Percentiles rank a stretch among this genome's conserved stretches.
Evolutionary conservation across 1,284 basidiomycete species (phyloP).

Genomic region (Amylostereum areolatum): DNA sequence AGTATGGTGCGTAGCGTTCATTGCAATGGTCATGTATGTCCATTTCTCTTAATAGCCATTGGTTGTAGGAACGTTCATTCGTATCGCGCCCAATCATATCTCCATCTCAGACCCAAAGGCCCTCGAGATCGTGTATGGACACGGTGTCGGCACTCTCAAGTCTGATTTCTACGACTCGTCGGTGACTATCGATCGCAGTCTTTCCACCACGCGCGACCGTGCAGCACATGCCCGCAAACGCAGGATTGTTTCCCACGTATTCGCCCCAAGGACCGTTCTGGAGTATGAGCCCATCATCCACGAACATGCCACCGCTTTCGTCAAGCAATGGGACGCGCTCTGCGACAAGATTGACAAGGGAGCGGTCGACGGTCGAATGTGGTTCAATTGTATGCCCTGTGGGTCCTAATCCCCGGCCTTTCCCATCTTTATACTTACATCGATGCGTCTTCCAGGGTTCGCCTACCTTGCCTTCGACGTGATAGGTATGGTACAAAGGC

Average conservation of each 20-base stretch:
- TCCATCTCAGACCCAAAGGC: conserved; percentile 42
- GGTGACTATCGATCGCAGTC: conserved; percentile 24
- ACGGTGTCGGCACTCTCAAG: conserved; percentile 29
- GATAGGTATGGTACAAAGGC: conserved; percentile 40
- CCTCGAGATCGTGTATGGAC: conserved; percentile 33
- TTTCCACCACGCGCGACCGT: conserved; percentile 44
- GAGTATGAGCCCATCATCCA: conserved; percentile 31
- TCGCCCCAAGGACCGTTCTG: conserved; percentile 31
- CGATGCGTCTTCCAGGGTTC: conserved; percentile 31
- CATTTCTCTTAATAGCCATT: neutral
- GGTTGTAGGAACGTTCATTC: conserved; percentile 32
- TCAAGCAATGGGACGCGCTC: conserved; percentile 31
- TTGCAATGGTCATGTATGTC: neutral
- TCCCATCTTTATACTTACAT: neutral
- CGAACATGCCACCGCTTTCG: conserved; percentile 20
- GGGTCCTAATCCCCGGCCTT: conserved; percentile 2
- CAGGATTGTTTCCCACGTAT: conserved; percentile 39
- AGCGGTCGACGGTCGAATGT: conserved; percentile 1
- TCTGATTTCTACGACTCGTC: conserved; percentile 42
- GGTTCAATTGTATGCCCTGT: conserved; percentile 20
- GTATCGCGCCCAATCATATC: conserved; percentile 45
- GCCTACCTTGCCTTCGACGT: conserved; percentile 88
- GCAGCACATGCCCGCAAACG: conserved; percentile 46
- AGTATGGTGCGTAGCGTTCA: neutral
- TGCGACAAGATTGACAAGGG: conserved; percentile 14